Conservation (phyloP, 1,284 basidiomycete genomes). For the Apiotrichum domesticum region DNA sequence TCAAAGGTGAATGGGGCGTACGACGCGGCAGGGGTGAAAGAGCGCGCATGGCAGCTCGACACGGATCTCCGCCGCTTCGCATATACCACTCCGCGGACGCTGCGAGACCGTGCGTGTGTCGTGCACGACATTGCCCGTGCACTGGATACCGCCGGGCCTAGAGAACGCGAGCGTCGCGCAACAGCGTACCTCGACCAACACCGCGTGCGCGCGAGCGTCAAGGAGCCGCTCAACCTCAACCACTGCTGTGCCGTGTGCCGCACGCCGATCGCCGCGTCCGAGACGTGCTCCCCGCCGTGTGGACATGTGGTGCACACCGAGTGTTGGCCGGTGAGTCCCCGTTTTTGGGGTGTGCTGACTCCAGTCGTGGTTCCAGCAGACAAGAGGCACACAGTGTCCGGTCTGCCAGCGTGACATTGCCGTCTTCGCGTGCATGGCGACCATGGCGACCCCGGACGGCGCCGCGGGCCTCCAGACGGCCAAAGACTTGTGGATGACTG, state of each 20-base stretch:
- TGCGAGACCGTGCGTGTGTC: background rate
- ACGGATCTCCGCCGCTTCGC: background rate
- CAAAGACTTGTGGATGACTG: slow-evolving; percentile 1
- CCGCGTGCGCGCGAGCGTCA: background rate
- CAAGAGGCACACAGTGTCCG: background rate
- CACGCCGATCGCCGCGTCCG: background rate
- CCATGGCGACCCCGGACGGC: background rate
- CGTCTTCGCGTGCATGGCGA: background rate
- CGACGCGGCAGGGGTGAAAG: background rate
- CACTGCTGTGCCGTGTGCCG: background rate
- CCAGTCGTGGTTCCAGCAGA: background rate
- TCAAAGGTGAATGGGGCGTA: background rate
- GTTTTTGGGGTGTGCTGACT: background rate
- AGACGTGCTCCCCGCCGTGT: background rate
- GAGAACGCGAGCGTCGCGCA: background rate
- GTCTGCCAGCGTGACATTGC: background rate
- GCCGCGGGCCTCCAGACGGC: background rate
- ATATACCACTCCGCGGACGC: background rate
- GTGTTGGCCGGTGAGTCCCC: background rate
- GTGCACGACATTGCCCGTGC: background rate
- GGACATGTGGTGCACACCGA: background rate
- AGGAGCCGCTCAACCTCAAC: background rate
- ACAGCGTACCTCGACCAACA: background rate
- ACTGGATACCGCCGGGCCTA: background rate
- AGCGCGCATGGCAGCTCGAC: background rate